Evolutionary conservation across 768 basidiomycete species (phyloP).

Genomic region (Floccularia luteovirens): DNA sequence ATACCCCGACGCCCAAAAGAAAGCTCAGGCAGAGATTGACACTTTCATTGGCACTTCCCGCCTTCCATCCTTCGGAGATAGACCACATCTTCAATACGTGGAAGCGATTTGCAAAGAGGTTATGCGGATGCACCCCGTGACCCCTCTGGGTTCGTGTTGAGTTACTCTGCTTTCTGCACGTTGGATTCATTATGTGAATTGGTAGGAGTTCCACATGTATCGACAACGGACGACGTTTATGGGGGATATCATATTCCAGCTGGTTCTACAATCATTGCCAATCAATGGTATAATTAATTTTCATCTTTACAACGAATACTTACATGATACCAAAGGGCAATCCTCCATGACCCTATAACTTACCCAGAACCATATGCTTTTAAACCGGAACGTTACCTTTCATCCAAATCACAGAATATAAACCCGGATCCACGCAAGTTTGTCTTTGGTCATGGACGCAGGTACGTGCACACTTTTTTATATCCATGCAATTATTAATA

Average conservation of each 20-base stretch:
- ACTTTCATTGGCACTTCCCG: conserved; percentile 18
- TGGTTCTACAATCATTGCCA: neutral
- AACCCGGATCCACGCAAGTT: neutral
- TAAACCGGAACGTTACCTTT: neutral
- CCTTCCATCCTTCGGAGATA: conserved; percentile 19
- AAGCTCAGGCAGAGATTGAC: conserved; percentile 27
- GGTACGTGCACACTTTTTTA: neutral
- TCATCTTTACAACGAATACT: neutral
- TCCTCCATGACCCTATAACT: neutral
- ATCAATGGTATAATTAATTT: neutral
- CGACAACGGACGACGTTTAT: neutral
- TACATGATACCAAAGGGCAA: neutral
- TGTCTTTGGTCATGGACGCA: neutral
- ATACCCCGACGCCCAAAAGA: conserved; percentile 19
- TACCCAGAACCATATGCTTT: neutral
- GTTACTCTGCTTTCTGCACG: neutral
- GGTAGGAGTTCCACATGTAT: neutral
- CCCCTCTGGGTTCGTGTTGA: neutral
- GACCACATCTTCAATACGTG: neutral
- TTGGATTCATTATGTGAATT: conserved; percentile 1
- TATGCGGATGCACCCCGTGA: neutral
- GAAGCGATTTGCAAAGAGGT: neutral
- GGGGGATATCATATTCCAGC: neutral
- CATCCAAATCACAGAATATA: neutral
- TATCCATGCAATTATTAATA: neutral